These are phyloP conservation scores for Hylodesmum podocarpum DNA, from an alignment of 306 rosid genomes.

Conservation along the genomic window DNA sequence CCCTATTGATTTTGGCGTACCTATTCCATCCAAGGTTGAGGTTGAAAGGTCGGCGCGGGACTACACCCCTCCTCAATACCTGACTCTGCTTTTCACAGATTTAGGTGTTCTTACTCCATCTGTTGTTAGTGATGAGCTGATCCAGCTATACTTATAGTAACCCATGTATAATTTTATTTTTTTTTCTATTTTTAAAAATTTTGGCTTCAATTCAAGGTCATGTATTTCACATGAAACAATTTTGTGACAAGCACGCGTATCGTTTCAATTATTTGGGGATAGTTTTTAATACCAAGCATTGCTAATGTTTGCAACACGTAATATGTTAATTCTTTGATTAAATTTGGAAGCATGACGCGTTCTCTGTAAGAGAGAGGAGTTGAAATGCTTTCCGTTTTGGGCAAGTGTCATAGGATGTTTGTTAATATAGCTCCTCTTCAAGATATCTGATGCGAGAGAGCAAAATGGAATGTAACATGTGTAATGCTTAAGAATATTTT, in stretches of 20 bases:
- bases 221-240: background rate
- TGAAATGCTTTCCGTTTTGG: background rate
- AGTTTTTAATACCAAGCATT: background rate
- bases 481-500: too few relatives aligned
- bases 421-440: too few relatives aligned
- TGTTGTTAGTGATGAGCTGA: constrained; percentile 84
- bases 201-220: constrained; percentile 2
- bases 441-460: too few relatives aligned
- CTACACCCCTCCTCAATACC: constrained; percentile 85
- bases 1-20: constrained; percentile 85
- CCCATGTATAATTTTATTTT: background rate
- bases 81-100: constrained; percentile 81
- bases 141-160: constrained; percentile 71
- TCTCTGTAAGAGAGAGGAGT: background rate
- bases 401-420: too few relatives aligned
- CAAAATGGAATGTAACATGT: too few relatives aligned
- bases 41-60: constrained; percentile 88
- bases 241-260: background rate
- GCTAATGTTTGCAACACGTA: background rate
- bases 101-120: constrained; percentile 88
- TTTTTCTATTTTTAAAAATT: background rate
- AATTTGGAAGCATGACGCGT: background rate
- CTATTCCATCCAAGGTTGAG: constrained; percentile 85
- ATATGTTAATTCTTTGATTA: background rate
- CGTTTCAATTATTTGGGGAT: background rate